phyloP scores from a whole-genome alignment of 2,329 filamentous ascomycete species.

The Colletotrichum nymphaeae region DNA sequence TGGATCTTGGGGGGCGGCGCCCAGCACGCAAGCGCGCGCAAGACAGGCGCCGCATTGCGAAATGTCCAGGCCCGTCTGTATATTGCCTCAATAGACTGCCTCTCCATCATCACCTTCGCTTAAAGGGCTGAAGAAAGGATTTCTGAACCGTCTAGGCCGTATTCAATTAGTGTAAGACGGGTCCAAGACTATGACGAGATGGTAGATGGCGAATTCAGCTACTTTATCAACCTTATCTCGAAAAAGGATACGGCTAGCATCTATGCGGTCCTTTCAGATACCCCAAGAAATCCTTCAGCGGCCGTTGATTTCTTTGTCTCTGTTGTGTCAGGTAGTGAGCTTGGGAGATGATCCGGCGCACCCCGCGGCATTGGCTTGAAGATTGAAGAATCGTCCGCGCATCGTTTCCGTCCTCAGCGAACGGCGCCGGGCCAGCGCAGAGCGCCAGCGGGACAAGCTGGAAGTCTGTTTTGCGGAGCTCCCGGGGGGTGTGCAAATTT shows the following conservation, averaged over 20 bases:
- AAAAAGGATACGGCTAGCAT: background rate
- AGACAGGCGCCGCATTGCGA: background rate
- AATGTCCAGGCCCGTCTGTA: background rate
- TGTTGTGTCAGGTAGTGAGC: no score
- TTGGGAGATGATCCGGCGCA: constrained; percentile 7
- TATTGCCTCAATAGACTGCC: background rate
- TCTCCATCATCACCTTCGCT: background rate
- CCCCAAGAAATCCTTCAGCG: background rate
- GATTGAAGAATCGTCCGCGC: constrained; percentile 6
- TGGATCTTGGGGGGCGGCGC: background rate
- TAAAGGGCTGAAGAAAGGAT: background rate
- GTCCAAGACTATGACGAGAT: background rate
- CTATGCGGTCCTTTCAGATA: background rate
- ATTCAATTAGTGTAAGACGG: background rate
- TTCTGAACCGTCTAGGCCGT: background rate
- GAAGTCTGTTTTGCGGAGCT: constrained; percentile 26
- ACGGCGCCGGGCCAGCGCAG: background rate
- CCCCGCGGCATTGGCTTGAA: constrained; percentile 9
- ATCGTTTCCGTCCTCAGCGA: constrained; percentile 18
- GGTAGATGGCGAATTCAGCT: background rate
- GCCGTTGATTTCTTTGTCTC: background rate
- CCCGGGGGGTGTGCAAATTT: background rate
- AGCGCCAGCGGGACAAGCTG: constrained; percentile 1
- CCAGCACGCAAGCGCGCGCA: background rate
- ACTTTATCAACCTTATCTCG: background rate